Percentiles rank a stretch among this genome's conserved stretches.
Conservation (phyloP, 1,284 basidiomycete genomes). For the Coriolopsis trogii region DNA sequence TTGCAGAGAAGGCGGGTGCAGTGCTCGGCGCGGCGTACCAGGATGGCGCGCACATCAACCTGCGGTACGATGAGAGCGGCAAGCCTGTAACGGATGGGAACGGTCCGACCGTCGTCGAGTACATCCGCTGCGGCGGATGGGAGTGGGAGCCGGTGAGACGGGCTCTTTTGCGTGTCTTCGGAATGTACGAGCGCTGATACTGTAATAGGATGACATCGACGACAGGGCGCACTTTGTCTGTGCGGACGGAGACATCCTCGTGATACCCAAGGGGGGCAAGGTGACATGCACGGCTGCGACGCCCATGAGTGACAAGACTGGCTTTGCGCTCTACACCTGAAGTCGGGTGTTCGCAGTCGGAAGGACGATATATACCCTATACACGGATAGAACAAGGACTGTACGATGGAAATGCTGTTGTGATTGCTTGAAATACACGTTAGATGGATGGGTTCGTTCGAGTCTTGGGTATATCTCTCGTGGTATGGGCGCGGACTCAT, state of each 20-base stretch:
- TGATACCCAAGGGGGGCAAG: conserved; percentile 57
- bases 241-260: conserved; percentile 70
- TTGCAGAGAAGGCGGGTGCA: conserved; percentile 49
- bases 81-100: conserved; percentile 41
- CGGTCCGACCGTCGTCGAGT: conserved; percentile 74
- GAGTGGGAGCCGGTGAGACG: conserved; percentile 79
- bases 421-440: not conserved
- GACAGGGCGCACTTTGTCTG: conserved; percentile 68
- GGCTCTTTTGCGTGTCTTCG: not conserved
- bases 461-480: conserved; percentile 15
- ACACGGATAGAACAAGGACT: not conserved
- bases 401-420: not conserved
- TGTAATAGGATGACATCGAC: conserved; percentile 54
- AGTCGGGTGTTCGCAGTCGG: not conserved
- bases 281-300: conserved; percentile 48
- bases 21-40: conserved; percentile 72
- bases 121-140: conserved; percentile 80
- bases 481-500: conserved; percentile 10
- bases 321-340: conserved; percentile 50
- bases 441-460: conserved; percentile 8
- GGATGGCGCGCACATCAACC: conserved; percentile 68
- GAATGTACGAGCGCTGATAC: conserved; percentile 4
- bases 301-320: conserved; percentile 36
- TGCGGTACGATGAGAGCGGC: conserved; percentile 59
- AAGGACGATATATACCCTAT: not conserved